Conservation (phyloP, 2,329 filamentous ascomycete species). For the Aspergillus sp. region DNA sequence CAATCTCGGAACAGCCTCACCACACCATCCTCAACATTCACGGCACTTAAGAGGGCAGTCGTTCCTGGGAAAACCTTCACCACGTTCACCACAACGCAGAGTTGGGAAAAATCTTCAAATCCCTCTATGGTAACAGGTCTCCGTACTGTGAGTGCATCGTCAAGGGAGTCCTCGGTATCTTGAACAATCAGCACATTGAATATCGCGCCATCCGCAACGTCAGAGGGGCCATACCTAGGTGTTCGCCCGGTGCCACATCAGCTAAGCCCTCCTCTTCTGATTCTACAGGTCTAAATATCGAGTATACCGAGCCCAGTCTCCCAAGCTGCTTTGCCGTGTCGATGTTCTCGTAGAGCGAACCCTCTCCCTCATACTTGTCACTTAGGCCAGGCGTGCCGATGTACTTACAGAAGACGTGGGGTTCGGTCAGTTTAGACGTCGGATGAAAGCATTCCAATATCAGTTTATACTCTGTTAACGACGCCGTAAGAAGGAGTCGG, state of each 20-base stretch:
- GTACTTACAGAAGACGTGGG: slow-evolving; percentile 68
- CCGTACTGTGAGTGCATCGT: slow-evolving; percentile 42
- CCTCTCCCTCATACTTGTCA: slow-evolving; percentile 39
- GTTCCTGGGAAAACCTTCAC: slow-evolving; percentile 63
- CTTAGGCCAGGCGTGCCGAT: slow-evolving; percentile 63
- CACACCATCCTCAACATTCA: slow-evolving; percentile 67
- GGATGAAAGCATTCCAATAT: slow-evolving; percentile 80
- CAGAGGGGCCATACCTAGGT: background rate
- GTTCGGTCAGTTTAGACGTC: slow-evolving; percentile 65
- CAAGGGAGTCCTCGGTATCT: background rate
- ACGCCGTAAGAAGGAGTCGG: slow-evolving; percentile 60
- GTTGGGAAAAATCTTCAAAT: slow-evolving; percentile 71
- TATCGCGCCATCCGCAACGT: background rate
- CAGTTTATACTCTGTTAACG: slow-evolving; percentile 62
- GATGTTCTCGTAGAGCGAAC: slow-evolving; percentile 37
- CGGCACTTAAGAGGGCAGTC: slow-evolving; percentile 63
- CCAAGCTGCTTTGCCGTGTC: slow-evolving; percentile 36
- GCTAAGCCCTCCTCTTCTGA: slow-evolving; percentile 45
- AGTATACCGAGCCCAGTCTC: slow-evolving; percentile 61
- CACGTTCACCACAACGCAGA: slow-evolving; percentile 67
- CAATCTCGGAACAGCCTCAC: slow-evolving; percentile 72
- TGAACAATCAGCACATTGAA: slow-evolving; percentile 11
- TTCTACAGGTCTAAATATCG: slow-evolving; percentile 66
- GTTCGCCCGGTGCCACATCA: background rate
- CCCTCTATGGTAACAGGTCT: slow-evolving; percentile 66